phyloP scores from a whole-genome alignment of 2,329 filamentous ascomycete genomes.

The Daldinia eschscholtzii region DNA sequence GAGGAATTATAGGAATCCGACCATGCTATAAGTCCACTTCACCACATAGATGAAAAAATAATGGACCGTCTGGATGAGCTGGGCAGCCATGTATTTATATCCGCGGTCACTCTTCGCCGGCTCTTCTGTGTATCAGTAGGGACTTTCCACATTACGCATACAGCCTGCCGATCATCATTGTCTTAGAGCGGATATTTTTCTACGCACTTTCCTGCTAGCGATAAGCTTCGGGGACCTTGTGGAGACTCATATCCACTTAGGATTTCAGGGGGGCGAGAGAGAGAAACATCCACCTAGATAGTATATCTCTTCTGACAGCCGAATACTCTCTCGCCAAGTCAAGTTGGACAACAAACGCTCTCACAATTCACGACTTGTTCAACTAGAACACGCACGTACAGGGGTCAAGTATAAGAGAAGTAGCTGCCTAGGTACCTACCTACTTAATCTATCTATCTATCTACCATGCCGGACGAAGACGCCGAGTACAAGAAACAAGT shows the following conservation, averaged over 20 bases:
- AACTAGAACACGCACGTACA: too few species aligned
- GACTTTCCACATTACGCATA: conserved; percentile 6
- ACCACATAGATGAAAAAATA: background rate
- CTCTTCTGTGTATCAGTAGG: conserved; percentile 3
- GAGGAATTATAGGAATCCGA: background rate
- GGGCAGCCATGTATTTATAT: background rate
- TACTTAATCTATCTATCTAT: too few species aligned
- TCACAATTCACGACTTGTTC: too few species aligned
- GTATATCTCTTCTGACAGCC: background rate
- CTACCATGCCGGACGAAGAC: conserved; percentile 19
- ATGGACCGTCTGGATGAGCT: background rate
- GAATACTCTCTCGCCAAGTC: background rate
- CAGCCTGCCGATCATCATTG: conserved; percentile 4
- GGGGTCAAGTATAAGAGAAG: too few species aligned
- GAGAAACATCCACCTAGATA: background rate
- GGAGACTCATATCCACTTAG: background rate
- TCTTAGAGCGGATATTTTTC: background rate
- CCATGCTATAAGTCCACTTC: background rate
- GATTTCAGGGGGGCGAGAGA: background rate
- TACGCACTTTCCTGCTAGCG: background rate
- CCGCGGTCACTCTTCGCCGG: background rate
- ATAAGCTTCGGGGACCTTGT: background rate
- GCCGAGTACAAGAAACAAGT: conserved; percentile 24
- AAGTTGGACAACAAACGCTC: background rate
- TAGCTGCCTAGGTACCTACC: too few species aligned